Evolutionary conservation across 305 asterid species (phyloP).

Genomic region (Fraxinus latifolia): DNA sequence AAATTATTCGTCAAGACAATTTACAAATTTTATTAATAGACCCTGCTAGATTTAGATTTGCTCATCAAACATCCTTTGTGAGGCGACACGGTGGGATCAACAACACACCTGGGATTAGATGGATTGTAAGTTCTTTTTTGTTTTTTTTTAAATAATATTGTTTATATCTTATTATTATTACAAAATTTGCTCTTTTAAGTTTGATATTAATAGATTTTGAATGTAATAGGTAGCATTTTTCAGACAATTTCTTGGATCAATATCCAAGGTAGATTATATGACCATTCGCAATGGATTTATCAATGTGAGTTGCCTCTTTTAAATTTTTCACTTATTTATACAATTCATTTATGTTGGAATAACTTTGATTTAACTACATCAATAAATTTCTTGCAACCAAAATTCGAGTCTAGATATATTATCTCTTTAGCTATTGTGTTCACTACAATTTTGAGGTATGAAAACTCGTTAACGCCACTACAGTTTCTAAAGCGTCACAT

Average conservation of each 20-base stretch:
- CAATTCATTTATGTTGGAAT: neutral
- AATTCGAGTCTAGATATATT: too few relatives aligned
- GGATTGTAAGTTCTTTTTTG: constrained; percentile 52
- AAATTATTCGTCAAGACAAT: neutral
- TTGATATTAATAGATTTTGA: neutral
- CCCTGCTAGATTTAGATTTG: constrained; percentile 59
- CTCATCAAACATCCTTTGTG: constrained; percentile 68
- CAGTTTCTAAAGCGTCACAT: too few relatives aligned
- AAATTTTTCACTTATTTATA: neutral
- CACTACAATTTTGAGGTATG: too few relatives aligned
- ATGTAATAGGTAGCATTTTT: constrained; percentile 60
- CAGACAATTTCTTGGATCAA: constrained; percentile 50
- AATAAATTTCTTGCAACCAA: too few relatives aligned
- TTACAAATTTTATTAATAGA: constrained; percentile 28
- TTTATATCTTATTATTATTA: neutral
- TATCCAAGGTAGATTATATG: constrained; percentile 50
- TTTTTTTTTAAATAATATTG: neutral
- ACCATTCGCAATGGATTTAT: constrained; percentile 68
- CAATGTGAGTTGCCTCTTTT: constrained; percentile 35
- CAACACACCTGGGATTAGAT: constrained; percentile 49
- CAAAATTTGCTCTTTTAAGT: neutral
- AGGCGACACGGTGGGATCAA: constrained; percentile 52
- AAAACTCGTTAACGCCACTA: too few relatives aligned
- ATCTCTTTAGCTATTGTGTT: too few relatives aligned
- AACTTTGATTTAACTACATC: neutral